These are phyloP conservation scores for Bruguiera sexangula DNA, from an alignment of 345 rosid species.

Conservation along the genomic window DNA sequence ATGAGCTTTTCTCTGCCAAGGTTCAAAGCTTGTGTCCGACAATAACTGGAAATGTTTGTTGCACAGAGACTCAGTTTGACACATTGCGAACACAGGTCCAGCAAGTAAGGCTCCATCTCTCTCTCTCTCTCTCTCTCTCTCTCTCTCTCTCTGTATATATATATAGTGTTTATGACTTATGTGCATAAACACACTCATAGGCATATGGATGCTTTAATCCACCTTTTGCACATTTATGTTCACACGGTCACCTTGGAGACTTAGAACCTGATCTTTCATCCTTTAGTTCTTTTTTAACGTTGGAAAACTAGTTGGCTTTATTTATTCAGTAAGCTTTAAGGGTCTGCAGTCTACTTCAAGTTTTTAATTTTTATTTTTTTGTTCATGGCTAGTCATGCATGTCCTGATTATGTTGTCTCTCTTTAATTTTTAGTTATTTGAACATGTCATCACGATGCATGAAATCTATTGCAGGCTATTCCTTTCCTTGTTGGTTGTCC, in stretches of 20 bases:
- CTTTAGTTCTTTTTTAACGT: neutral
- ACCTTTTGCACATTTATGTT: too few species aligned
- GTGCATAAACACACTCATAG: neutral
- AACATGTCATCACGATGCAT: neutral
- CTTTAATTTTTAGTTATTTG: neutral
- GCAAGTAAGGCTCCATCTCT: conserved; percentile 10
- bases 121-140: too few species aligned
- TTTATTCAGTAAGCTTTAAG: too few species aligned
- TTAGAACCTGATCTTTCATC: neutral
- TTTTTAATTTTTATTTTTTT: neutral
- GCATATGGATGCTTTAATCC: too few species aligned
- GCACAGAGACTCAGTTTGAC: conserved; percentile 29
- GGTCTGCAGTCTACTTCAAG: too few species aligned
- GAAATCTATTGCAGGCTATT: conserved; percentile 17
- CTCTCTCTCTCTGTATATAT: too few species aligned
- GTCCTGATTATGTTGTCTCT: neutral
- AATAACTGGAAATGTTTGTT: conserved; percentile 26
- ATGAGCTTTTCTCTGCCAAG: conserved; percentile 22
- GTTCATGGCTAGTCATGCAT: neutral
- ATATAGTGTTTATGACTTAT: neutral
- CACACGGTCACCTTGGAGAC: neutral
- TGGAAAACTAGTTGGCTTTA: too few species aligned
- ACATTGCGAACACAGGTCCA: conserved; percentile 26
- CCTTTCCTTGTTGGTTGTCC: conserved; percentile 33
- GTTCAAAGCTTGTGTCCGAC: conserved; percentile 29